Base-by-base conservation (phyloP, 768 basidiomycete genomes). In the Amanita muscaria region DNA sequence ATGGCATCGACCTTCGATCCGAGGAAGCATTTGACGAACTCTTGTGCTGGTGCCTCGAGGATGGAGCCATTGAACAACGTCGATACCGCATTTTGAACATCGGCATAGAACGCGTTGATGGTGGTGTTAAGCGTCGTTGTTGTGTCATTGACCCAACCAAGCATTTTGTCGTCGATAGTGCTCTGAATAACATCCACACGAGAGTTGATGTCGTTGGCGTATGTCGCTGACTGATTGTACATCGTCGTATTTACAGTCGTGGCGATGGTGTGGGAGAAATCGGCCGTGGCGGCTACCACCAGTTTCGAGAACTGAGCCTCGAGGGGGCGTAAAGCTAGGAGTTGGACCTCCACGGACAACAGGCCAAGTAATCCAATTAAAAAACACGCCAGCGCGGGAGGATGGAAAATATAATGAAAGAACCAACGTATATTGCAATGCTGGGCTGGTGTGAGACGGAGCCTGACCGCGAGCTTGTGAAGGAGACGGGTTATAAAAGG, bases 111-210 rank as follows among this genome's bases (percentile, higher is more conserved):
- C 36, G 70, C 72, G 58, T 77, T 83, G 55, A 99, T 67, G 3
- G 94, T 96, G 53, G 69, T 66, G 61, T 99, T 99, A 42, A 99
- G 73, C 5, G 83, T 80, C 3, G 78, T 80, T 1, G 91, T 94
- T 6, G 94, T 94, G 14, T 70, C 74, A 54, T 97, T 91, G 39
- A 98, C 83, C 93, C 93, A 98, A 8, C 92, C 91, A 50, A 98
- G 94, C 36, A 98, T 64, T 19, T 85, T 86, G 31, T 88, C 67
- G 59, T 97, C 89, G 62, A 98, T 77, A 5, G 78, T 75, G 30
- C 67, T 69, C 64, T 98, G 88, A 39, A 89, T 70, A 25, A 53
- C 53, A 39, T 77, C 73, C 16, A 97, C 78, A 23, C 77, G 83
- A 15, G 54, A 56, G 52, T 98, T 99, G 56, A 92, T 70, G 24